phyloP scores from a whole-genome alignment of 192 early-diverging fungal species.

The Rhizophagus prolifer region DNA sequence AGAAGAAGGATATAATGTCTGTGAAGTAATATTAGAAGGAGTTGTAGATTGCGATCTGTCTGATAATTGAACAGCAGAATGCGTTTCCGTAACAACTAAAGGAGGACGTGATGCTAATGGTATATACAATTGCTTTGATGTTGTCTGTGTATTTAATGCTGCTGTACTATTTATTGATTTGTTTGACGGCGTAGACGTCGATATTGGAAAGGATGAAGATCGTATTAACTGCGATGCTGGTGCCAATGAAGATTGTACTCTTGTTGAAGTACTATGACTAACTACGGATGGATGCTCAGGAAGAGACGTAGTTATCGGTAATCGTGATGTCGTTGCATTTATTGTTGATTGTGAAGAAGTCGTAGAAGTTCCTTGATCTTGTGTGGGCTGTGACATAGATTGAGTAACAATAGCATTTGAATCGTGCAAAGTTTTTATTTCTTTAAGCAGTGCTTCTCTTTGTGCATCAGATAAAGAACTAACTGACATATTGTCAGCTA shows the following conservation, averaged over 20 bases:
- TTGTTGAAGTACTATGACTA: conserved; percentile 50
- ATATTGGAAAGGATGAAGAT: background rate
- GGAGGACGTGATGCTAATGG: background rate
- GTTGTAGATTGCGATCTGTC: background rate
- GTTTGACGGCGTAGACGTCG: background rate
- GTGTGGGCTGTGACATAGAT: background rate
- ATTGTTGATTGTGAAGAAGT: background rate
- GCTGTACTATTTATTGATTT: background rate
- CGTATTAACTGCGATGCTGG: background rate
- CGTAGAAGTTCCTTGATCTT: background rate
- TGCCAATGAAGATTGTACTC: conserved; percentile 53
- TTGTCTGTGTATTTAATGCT: background rate
- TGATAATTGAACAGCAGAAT: background rate
- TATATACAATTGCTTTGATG: background rate
- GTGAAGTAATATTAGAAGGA: background rate
- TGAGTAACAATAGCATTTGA: conserved; percentile 31
- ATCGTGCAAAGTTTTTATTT: conserved; percentile 50
- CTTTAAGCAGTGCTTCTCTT: conserved; percentile 40
- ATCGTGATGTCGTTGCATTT: background rate
- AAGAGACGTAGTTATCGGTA: background rate
- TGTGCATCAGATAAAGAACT: conserved; percentile 46
- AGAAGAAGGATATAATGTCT: background rate
- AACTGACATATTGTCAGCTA: conserved; percentile 56
- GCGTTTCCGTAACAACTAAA: background rate
- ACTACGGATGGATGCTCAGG: too few relatives aligned